These are phyloP conservation scores for Teunomyces aglyptinius DNA, from an alignment of 805 yeast species.

Conservation along the genomic window DNA sequence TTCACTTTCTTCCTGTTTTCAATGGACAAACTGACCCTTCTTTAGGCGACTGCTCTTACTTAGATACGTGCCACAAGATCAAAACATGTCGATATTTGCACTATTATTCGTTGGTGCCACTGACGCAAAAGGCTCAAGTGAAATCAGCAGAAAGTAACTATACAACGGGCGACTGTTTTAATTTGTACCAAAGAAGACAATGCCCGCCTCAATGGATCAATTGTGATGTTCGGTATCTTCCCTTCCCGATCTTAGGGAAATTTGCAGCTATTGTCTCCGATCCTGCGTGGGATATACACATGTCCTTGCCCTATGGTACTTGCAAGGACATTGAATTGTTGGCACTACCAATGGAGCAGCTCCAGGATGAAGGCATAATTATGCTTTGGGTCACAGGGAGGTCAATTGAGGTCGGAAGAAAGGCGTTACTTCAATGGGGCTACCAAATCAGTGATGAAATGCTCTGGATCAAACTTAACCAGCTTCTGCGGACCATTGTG, in stretches of 20 bases:
- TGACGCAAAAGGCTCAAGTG: background rate
- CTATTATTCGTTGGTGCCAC: constrained; percentile 55
- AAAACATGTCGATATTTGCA: constrained; percentile 79
- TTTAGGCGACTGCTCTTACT: constrained; percentile 88
- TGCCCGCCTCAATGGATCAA: constrained; percentile 80
- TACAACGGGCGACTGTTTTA: constrained; percentile 48
- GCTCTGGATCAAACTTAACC: constrained; percentile 90
- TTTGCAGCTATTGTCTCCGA: constrained; percentile 84
- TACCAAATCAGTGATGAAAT: constrained; percentile 74
- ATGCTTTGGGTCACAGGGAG: constrained; percentile 95
- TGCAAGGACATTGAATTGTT: constrained; percentile 75
- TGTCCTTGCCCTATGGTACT: constrained; percentile 76
- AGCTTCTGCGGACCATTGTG: constrained; percentile 80
- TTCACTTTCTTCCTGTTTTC: constrained; percentile 30
- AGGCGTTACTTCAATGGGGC: constrained; percentile 79
- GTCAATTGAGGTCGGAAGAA: constrained; percentile 83
- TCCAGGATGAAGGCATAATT: constrained; percentile 83
- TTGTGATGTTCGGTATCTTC: constrained; percentile 76
- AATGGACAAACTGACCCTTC: constrained; percentile 60
- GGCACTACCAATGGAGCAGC: constrained; percentile 58
- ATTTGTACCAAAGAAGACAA: constrained; percentile 31
- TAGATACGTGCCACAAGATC: constrained; percentile 90
- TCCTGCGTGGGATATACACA: constrained; percentile 97
- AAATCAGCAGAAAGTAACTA: constrained; percentile 28
- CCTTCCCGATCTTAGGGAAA: constrained; percentile 70